Conservation (phyloP, 805 yeast species). For the Candida maltosa region DNA sequence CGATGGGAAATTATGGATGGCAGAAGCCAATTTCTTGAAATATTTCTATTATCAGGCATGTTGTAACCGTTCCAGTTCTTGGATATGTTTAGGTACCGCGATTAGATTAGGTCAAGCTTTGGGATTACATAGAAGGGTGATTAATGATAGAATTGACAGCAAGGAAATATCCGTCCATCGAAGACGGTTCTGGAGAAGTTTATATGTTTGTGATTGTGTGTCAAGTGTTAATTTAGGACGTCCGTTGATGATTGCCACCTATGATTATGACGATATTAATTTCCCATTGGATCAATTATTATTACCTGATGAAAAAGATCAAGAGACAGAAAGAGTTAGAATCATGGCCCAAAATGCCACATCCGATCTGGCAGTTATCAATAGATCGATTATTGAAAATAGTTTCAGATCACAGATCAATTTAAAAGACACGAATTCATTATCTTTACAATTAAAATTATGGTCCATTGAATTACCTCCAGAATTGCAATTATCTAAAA, state of each 20-base stretch:
- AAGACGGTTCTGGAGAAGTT: conserved; percentile 29
- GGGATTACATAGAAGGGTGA: conserved; percentile 34
- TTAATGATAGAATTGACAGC: conserved; percentile 32
- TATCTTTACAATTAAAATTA: conserved; percentile 27
- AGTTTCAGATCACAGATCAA: conserved; percentile 28
- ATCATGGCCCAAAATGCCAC: conserved; percentile 21
- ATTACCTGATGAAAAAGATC: not conserved
- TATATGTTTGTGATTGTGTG: conserved; percentile 31
- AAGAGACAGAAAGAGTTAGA: conserved; percentile 13
- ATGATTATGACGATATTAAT: conserved; percentile 33
- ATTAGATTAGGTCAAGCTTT: conserved; percentile 38
- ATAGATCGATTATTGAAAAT: conserved; percentile 24
- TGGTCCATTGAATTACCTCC: conserved; percentile 28
- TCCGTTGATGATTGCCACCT: conserved; percentile 28
- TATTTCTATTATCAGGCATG: conserved; percentile 37
- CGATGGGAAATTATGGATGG: conserved; percentile 40
- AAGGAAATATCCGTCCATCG: conserved; percentile 21
- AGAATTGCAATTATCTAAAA: conserved; percentile 19
- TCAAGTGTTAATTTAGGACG: conserved; percentile 34
- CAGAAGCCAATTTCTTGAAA: conserved; percentile 34
- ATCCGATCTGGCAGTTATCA: conserved; percentile 22
- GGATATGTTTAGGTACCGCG: conserved; percentile 40
- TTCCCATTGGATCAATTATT: conserved; percentile 3
- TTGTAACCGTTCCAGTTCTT: conserved; percentile 38
- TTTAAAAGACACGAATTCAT: conserved; percentile 21